Percentiles rank a stretch among this genome's conserved stretches.
These are phyloP conservation scores for Ceratocystis harringtonii DNA, from an alignment of 2,329 filamentous ascomycete species.

Conservation along the genomic window DNA sequence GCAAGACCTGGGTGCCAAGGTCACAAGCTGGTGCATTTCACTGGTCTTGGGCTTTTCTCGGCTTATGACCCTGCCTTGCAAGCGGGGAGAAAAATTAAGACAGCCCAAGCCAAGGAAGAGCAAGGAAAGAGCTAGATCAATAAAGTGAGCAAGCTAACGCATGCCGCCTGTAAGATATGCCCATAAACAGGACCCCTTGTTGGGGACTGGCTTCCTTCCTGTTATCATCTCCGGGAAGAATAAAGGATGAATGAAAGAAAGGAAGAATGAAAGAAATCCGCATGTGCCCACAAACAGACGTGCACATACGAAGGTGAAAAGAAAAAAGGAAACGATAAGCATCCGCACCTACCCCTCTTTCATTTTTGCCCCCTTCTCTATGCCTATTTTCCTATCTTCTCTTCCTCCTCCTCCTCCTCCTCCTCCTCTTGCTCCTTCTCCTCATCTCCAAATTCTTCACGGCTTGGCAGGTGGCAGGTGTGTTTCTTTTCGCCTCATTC, in stretches of 20 bases:
- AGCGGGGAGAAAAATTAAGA: no score
- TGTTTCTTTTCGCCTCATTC: neutral
- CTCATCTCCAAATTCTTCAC: conserved; percentile 1
- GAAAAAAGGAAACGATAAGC: neutral
- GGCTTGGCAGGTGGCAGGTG: conserved; percentile 4
- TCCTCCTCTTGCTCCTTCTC: neutral
- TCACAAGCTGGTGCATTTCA: neutral
- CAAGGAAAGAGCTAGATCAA: no score
- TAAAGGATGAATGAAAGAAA: neutral
- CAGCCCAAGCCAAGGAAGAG: no score
- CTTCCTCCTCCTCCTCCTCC: neutral
- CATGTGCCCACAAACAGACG: no score
- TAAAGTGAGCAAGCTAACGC: no score
- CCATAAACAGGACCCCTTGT: no score
- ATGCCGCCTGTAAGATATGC: no score
- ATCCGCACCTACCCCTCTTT: neutral
- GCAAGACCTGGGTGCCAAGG: neutral
- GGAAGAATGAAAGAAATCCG: neutral
- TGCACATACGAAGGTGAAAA: neutral
- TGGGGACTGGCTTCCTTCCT: no score
- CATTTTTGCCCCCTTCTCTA: neutral
- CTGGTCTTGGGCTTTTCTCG: neutral
- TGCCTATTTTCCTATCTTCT: no score
- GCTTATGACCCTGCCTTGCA: neutral
- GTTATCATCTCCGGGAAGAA: neutral